Evolutionary conservation across 1,139 yeast species (phyloP), one percentile per base, ranked within the genome.

Genomic region (Torulaspora pretoriensis): DNA sequence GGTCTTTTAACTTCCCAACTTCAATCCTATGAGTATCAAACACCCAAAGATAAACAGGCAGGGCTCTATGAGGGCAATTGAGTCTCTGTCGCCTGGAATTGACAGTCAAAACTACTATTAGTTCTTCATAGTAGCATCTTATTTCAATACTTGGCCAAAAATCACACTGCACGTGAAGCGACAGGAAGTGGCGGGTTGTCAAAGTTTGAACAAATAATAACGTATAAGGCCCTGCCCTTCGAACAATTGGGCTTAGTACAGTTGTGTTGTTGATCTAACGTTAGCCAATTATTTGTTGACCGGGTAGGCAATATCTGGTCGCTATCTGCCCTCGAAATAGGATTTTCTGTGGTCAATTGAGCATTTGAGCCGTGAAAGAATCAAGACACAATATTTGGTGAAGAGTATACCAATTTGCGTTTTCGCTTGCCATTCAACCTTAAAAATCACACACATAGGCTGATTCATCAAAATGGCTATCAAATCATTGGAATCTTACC

Each of bases 401-500:
- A 16, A 6, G 16, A 29, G n/a, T 3, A 14, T 13, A 3, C 16
- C 32, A 16, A 16, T 29, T 29, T 14, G 17, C 19, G 14, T 22
- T 13, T 13, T 29, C 19, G n/a, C 19, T 29, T 29, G 8, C 17
- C 8, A 16, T 32, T 32, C 12, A 6, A 19, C 8, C 35, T 17
- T 19, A 9, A 19, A 9, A 19, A 19, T 19, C 28, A 13, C 7
- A 2, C 23, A 19, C 12, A 17, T 22, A 10, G 13, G 34, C 17
- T 32, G 35, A 9, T 22, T 23, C 32, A 4, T 25, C 12, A 29
- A 13, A 34, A 63, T 63, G 65, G 60, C 67, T 50, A 81, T 86
- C 57, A 81, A 76, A 59, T 75, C 89, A 7, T 74, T 88, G 48
- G 95, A 88, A 56, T 73, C 83, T 3, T 82, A 75, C 61, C 71